Evolutionary conservation across 192 early-diverging fungal species (phyloP), one percentile per base, ranked within the genome.

Genomic region (Podila verticillata): DNA sequence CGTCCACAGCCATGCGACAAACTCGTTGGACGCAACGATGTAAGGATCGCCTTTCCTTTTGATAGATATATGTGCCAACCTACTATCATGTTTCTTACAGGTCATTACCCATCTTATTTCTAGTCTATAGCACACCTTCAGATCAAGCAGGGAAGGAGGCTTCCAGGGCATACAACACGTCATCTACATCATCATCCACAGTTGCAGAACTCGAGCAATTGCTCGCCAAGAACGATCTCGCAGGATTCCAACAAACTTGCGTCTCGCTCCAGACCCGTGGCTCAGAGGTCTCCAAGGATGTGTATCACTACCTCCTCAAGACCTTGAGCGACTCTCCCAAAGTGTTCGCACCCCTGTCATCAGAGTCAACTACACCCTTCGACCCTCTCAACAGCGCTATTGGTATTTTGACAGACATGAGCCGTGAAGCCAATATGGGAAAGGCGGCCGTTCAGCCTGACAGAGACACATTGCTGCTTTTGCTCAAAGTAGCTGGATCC

Each of bases 401-500:
- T 36, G 61, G 65, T 35, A 72, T 80, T 31, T 44, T 80, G 60
- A 80, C 77, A 31, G 77, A 68, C 15, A 80, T 80, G 77, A 72
- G 65, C 30, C 65, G 65, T n/a, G 70, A 80, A 57, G 77, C 77
- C 31, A 80, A 71, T 57, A 71, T 71, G 68, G 75, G 75, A 15
- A 72, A 56, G 7, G 19, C 57, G 0, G 49, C 30, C 6, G 28
- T 80, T 3, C 77, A 80, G 48, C 77, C 77, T 2, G 77, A 80
- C 66, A 57, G 48, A 5, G 69, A 72, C 22, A 80, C 77, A 2
- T 17, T 80, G 31, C 32, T 59, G 5, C 51, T 72, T 26, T 48
- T 80, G 44, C 77, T 80, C 5, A 63, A 60, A 26, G 66, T 80
- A 4, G 77, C 77, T 15, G 48, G 57, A 4, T 62, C 63, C 7